phyloP scores from a whole-genome alignment of 768 basidiomycete species.

The Gautieria morchelliformis region DNA sequence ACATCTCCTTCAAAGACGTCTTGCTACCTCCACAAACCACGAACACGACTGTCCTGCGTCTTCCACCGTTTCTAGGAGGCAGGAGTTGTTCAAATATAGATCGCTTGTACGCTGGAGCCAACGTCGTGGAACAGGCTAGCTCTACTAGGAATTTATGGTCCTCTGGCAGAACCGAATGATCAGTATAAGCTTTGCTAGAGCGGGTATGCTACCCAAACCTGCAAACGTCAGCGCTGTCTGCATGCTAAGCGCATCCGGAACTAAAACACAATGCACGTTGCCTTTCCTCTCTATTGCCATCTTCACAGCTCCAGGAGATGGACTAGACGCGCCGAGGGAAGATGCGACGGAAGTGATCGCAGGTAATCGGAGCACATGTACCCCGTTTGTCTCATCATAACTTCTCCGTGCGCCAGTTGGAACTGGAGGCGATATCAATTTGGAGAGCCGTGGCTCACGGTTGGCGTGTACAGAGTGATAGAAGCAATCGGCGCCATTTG shows the following conservation, averaged over 20 bases:
- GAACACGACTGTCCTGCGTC: slow-evolving; percentile 40
- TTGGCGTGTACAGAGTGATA: slow-evolving; percentile 59
- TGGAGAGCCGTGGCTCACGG: slow-evolving; percentile 17
- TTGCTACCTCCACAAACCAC: slow-evolving; percentile 70
- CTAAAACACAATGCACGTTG: slow-evolving; percentile 44
- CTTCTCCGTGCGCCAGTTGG: slow-evolving; percentile 35
- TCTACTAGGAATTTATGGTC: slow-evolving; percentile 72
- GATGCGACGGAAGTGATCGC: slow-evolving; percentile 55
- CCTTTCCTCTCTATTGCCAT: slow-evolving; percentile 56
- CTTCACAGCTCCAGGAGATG: slow-evolving; percentile 50
- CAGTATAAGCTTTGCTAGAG: background rate
- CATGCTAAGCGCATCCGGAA: slow-evolving; percentile 67
- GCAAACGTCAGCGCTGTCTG: slow-evolving; percentile 44
- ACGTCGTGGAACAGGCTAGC: slow-evolving; percentile 62
- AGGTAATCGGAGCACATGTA: slow-evolving; percentile 49
- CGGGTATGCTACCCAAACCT: slow-evolving; percentile 31
- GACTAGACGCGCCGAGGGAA: slow-evolving; percentile 62
- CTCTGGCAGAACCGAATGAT: slow-evolving; percentile 28
- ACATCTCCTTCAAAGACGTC: slow-evolving; percentile 43
- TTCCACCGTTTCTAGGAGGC: slow-evolving; percentile 21
- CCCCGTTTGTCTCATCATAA: slow-evolving; percentile 31
- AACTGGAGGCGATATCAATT: slow-evolving; percentile 23
- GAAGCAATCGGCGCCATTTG: slow-evolving; percentile 65
- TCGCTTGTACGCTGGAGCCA: slow-evolving; percentile 54
- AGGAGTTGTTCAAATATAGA: slow-evolving; percentile 45